Evolutionary conservation across 352 stramenopile genomes (phyloP).

Genomic region (Globisporangium iwayamae): DNA sequence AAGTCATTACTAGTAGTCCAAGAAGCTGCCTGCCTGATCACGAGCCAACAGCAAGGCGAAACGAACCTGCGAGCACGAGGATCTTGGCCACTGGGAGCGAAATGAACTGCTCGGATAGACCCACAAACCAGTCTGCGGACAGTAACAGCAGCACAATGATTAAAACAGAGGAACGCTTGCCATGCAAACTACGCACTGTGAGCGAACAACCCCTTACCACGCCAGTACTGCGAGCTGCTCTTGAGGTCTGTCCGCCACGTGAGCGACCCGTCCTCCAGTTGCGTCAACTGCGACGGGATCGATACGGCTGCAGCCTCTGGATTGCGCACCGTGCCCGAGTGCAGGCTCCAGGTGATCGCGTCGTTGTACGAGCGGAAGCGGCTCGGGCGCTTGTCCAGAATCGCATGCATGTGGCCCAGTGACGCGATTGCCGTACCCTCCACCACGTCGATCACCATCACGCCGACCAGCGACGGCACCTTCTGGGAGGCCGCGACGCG

Average conservation of each 20-base stretch:
- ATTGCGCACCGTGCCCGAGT: constrained; percentile 76
- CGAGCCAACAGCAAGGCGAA: not conserved
- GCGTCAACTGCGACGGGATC: constrained; percentile 74
- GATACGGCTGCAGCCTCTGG: constrained; percentile 66
- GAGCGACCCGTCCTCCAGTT: constrained; percentile 43
- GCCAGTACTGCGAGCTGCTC: constrained; percentile 74
- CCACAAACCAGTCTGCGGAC: constrained; percentile 71
- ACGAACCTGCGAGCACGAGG: constrained; percentile 69
- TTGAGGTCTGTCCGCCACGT: constrained; percentile 78
- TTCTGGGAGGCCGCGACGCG: constrained; percentile 57
- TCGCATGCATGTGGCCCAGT: constrained; percentile 78
- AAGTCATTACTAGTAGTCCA: not conserved
- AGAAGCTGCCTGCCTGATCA: not conserved
- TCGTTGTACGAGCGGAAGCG: constrained; percentile 65
- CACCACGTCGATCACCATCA: constrained; percentile 89
- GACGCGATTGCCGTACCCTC: constrained; percentile 86
- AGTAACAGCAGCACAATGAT: constrained; percentile 4
- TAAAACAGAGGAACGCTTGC: not conserved
- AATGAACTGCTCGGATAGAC: constrained; percentile 86
- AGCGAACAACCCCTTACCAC: constrained; percentile 27
- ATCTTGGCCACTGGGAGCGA: constrained; percentile 72
- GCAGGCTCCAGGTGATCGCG: constrained; percentile 77
- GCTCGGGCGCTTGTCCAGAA: constrained; percentile 68
- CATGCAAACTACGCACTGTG: not conserved
- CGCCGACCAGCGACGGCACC: constrained; percentile 61